Evolutionary conservation across 2,329 filamentous ascomycete genomes (phyloP), one percentile per base, ranked within the genome.

Genomic region (Penicillium sp.): DNA sequence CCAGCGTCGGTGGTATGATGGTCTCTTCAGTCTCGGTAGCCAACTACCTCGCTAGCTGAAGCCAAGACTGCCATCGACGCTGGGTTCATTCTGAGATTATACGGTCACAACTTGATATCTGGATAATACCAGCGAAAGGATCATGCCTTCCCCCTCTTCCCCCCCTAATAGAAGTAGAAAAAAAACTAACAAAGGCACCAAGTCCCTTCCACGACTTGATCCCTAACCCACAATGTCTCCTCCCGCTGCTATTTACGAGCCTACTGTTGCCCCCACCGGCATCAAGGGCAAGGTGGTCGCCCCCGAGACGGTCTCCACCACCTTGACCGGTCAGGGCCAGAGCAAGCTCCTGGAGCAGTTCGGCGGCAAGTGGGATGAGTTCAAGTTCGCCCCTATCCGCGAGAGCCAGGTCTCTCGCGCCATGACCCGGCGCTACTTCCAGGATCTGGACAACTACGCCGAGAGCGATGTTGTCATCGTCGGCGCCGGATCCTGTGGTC

Each of bases 101-200:
- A 95, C 91, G 90, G 91, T 89, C 83, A 83, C 81, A 92, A 94
- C 90, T 94, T 94, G 91, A 94, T 59, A 51, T 93, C 90, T 91
- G 90, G 91, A 93, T 94, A 94, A 95, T 95, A 91, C 91, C 90
- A 92, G 92, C 92, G 92, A 92, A 95, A 96, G 92, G 90, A 96
- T 95, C 92, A 96, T 96, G 91, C 91, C 85, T 85, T 84, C 81
- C 81, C 65, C 79, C 79, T 76, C 71, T 74, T 75, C 69, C 71
- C 65, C 70, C 71, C 69, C 65, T 61, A 67, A 65, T 64, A 71
- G 69, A 78, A 79, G 77, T 73, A 70, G 68, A 64, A 76, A 68
- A 68, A 64, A 76, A 72, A 72, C 72, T 79, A 71, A 72, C 71
- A 63, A 67, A 71, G 69, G 64, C 39, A 17, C 31, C 53, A 66